Conservation (phyloP, 1,284 basidiomycete genomes). For the Tilletia setariae region DNA sequence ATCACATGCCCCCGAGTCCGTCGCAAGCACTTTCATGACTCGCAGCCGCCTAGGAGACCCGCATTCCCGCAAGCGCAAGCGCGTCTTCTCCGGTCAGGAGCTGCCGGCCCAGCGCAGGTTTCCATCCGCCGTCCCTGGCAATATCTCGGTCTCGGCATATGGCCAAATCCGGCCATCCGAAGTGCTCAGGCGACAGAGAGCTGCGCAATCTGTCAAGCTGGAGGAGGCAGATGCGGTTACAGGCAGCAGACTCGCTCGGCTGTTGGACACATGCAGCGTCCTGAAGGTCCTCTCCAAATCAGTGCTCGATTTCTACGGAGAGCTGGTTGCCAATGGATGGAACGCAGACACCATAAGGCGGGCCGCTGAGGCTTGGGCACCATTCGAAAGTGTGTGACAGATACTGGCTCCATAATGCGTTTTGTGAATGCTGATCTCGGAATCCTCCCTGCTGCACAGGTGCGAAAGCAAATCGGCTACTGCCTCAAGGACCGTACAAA, state of each 20-base stretch:
- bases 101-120: background rate
- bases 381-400: slow-evolving; percentile 26
- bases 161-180: background rate
- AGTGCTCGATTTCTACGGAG: slow-evolving; percentile 37
- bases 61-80: background rate
- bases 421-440: background rate
- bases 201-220: no score
- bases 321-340: slow-evolving; percentile 28
- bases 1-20: slow-evolving; percentile 8
- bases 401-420: background rate
- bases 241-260: background rate
- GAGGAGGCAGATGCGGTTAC: background rate
- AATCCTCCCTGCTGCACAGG: background rate
- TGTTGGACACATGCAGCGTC: slow-evolving; percentile 23
- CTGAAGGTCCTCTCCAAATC: slow-evolving; percentile 32
- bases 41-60: background rate
- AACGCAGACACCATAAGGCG: slow-evolving; percentile 29
- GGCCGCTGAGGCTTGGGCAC: slow-evolving; percentile 35
- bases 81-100: background rate
- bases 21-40: background rate
- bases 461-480: slow-evolving; percentile 38
- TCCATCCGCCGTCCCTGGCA: background rate
- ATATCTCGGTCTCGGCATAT: background rate
- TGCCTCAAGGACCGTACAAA: slow-evolving; percentile 33
- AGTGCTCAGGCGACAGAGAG: no score